Base-by-base conservation (phyloP, 2,329 filamentous ascomycete species). In the Diaporthe ilicicola region DNA sequence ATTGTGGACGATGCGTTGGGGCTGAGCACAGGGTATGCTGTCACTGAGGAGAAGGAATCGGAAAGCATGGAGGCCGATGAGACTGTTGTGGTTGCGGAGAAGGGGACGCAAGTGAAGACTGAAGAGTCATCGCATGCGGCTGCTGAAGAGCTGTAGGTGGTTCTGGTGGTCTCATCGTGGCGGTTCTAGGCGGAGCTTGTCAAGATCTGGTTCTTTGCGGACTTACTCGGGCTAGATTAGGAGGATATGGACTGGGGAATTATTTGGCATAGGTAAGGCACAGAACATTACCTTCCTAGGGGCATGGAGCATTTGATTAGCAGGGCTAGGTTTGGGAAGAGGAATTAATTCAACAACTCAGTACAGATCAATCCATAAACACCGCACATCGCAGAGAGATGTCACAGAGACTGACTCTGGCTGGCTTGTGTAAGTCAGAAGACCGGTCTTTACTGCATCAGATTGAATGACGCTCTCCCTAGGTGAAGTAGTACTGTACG, bases 1-100 rank as follows among this genome's bases (percentile, higher is more conserved):
- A 85, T 95, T 55, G 85, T 90, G 0, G 89, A 95, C 76, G 88
- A 88, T 65, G 89, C 86, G 80, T 77, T 79, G 74, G 80, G 73
- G 32, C 70, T 71, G 39, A 74, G 69, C 65, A 73, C 67, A 2
- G 73, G 37, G n/a, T 54, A 48, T n/a, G 62, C 39, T 24, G 39
- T 56, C 42, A 48, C 53, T 6, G 75, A 70, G 15, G 72, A 73
- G 13, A 67, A 74, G 34, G 64, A 73, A 83, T 48, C 51, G 7
- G 67, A 70, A 37, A 67, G 56, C 19, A 62, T 61, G 42, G 29
- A 37, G 54, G 27, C n/a, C 0, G 64, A 65, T 3, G 69, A 39
- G 66, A 48, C 15, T 44, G n/a, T 68, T 53, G 51, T 53, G 37
- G 42, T 50, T 53, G 29, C 42, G 32, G 44, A 65, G 44, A 24